Evolutionary conservation across 1,284 basidiomycete species (phyloP).

Genomic region (Phellinidium pouzarii): DNA sequence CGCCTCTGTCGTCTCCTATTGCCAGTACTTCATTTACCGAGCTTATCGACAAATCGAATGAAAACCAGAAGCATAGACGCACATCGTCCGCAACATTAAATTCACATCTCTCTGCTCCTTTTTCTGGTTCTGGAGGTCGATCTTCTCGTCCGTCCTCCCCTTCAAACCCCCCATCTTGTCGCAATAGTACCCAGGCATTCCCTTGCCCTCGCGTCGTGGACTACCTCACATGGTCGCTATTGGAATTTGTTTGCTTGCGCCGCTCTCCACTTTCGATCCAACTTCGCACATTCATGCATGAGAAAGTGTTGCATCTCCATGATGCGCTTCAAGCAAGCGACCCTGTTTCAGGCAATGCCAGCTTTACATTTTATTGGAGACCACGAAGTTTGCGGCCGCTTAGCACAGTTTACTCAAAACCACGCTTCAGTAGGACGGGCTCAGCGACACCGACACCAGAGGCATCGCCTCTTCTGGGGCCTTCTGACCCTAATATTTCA

Average conservation of each 20-base stretch:
- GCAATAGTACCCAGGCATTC: slow-evolving; percentile 22
- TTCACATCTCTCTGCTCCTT: slow-evolving; percentile 1
- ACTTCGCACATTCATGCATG: slow-evolving; percentile 55
- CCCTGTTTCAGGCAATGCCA: slow-evolving; percentile 14
- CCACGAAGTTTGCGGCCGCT: slow-evolving; percentile 31
- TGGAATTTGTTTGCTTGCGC: slow-evolving; percentile 61
- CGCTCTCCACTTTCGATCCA: slow-evolving; percentile 60
- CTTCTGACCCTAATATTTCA: slow-evolving; percentile 23
- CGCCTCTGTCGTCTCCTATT: slow-evolving; percentile 35
- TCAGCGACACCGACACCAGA: slow-evolving; percentile 42
- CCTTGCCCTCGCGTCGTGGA: slow-evolving; percentile 52
- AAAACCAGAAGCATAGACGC: slow-evolving; percentile 6
- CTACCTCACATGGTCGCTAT: slow-evolving; percentile 67
- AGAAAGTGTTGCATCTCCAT: slow-evolving; percentile 49
- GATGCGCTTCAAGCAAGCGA: slow-evolving; percentile 27
- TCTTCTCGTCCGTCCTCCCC: slow-evolving; percentile 25
- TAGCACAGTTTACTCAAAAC: slow-evolving; percentile 40
- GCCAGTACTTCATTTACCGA: slow-evolving; percentile 12
- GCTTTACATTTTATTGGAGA: slow-evolving; percentile 1
- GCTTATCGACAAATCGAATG: slow-evolving; percentile 3
- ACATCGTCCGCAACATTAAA: slow-evolving; percentile 15
- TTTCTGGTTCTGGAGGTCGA: slow-evolving; percentile 1
- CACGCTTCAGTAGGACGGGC: slow-evolving; percentile 34
- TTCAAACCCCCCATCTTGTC: slow-evolving; percentile 19
- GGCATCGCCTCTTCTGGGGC: slow-evolving; percentile 38